Percentiles rank a stretch among this genome's conserved stretches.
phyloP scores from a whole-genome alignment of 2,329 filamentous ascomycete species.

The Didymella lethalis region DNA sequence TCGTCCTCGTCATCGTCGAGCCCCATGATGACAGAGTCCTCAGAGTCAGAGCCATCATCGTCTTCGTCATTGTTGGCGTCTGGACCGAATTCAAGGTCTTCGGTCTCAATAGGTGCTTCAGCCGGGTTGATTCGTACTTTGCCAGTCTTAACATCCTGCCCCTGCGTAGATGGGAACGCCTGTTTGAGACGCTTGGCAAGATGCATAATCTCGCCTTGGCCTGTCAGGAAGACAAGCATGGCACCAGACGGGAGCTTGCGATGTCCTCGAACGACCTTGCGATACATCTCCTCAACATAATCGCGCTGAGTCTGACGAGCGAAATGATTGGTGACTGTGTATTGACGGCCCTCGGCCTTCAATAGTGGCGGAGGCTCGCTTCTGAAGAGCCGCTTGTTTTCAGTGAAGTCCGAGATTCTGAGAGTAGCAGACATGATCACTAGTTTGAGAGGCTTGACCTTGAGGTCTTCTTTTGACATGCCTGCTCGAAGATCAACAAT shows the following conservation, averaged over 20 bases:
- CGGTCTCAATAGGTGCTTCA: constrained; percentile 80
- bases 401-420: constrained; percentile 86
- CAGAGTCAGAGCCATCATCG: constrained; percentile 59
- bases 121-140: constrained; percentile 78
- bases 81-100: constrained; percentile 83
- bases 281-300: constrained; percentile 89
- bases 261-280: constrained; percentile 87
- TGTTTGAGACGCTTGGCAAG: constrained; percentile 82
- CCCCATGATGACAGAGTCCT: constrained; percentile 68
- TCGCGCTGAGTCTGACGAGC: constrained; percentile 81
- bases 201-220: constrained; percentile 87
- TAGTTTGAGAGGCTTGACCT: constrained; percentile 80
- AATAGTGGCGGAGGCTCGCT: constrained; percentile 78
- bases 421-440: constrained; percentile 98
- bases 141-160: constrained; percentile 60
- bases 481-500: constrained; percentile 84
- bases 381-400: constrained; percentile 82
- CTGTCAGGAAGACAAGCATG: constrained; percentile 93
- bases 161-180: constrained; percentile 64
- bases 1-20: constrained; percentile 69
- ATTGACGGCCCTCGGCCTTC: constrained; percentile 90
- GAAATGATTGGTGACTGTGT: constrained; percentile 89
- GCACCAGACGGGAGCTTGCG: constrained; percentile 87
- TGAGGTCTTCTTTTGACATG: constrained; percentile 74
- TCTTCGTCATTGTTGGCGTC: constrained; percentile 50